These are phyloP conservation scores for Penicillium ochrochloron DNA, from an alignment of 495 filamentous ascomycete species.

Conservation along the genomic window DNA sequence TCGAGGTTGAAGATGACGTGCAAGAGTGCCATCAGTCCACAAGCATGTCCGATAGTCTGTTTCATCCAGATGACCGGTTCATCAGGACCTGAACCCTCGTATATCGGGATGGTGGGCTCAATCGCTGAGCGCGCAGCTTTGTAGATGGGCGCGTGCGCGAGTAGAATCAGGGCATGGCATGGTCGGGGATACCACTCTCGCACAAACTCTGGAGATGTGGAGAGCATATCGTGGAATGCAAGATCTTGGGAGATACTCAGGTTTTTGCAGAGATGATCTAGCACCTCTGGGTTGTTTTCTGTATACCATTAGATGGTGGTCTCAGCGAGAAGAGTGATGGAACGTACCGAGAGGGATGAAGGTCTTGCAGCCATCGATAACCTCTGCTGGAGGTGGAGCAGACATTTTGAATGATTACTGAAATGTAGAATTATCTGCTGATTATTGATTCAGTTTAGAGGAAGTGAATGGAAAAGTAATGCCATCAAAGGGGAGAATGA, in stretches of 20 bases:
- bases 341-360: conserved; percentile 46
- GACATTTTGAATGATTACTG: background rate
- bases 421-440: no score
- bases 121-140: conserved; percentile 36
- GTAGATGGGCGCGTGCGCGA: conserved; percentile 56
- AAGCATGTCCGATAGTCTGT: conserved; percentile 69
- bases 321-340: background rate
- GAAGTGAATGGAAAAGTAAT: background rate
- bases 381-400: conserved; percentile 46
- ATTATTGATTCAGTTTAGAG: background rate
- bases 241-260: conserved; percentile 57
- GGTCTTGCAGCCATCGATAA: conserved; percentile 40
- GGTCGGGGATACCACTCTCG: conserved; percentile 60
- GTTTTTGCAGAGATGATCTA: conserved; percentile 56
- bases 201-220: conserved; percentile 58
- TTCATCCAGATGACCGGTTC: conserved; percentile 67
- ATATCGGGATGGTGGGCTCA: conserved; percentile 42
- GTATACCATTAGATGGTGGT: conserved; percentile 2
- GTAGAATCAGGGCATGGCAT: conserved; percentile 60
- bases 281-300: conserved; percentile 70
- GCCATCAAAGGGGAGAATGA: background rate
- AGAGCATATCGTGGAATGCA: conserved; percentile 63
- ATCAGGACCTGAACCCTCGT: conserved; percentile 51
- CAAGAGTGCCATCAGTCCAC: conserved; percentile 66
- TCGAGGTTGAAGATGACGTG: conserved; percentile 61